phyloP scores from a whole-genome alignment of 2,329 filamentous ascomycete genomes.

The Colletotrichum orbiculare region DNA sequence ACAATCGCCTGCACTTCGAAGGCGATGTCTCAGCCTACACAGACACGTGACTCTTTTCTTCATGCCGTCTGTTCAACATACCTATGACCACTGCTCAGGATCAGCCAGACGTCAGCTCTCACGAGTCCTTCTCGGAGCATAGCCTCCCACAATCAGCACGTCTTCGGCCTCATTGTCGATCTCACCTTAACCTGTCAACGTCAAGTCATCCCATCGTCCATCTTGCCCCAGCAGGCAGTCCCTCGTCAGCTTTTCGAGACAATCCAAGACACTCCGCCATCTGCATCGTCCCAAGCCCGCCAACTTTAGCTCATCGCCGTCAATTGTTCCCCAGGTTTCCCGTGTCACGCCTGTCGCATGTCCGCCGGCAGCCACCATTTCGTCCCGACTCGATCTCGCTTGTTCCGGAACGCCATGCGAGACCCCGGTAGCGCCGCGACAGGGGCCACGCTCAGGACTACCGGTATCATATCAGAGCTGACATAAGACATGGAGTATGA shows the following conservation, averaged over 20 bases:
- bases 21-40: too few species aligned
- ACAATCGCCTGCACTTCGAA: too few species aligned
- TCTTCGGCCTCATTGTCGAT: neutral
- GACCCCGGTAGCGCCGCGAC: constrained; percentile 2
- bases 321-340: neutral
- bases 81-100: too few species aligned
- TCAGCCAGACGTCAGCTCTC: too few species aligned
- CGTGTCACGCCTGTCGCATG: constrained; percentile 15
- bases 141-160: neutral
- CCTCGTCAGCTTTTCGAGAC: constrained; percentile 6
- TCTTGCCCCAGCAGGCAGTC: constrained; percentile 5
- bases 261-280: neutral
- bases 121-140: neutral
- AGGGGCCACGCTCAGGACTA: neutral
- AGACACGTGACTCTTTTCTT: too few species aligned
- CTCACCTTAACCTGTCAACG: neutral
- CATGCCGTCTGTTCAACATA: too few species aligned
- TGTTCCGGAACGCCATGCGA: constrained; percentile 10
- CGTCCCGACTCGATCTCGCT: constrained; percentile 21
- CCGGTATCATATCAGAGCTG: constrained; percentile 1
- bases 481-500: constrained; percentile 1
- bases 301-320: constrained; percentile 3
- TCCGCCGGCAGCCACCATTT: constrained; percentile 1
- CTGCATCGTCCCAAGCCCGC: constrained; percentile 15
- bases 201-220: constrained; percentile 11